phyloP scores from a whole-genome alignment of 305 asterid species.

The Fraxinus xanthoxyloides region DNA sequence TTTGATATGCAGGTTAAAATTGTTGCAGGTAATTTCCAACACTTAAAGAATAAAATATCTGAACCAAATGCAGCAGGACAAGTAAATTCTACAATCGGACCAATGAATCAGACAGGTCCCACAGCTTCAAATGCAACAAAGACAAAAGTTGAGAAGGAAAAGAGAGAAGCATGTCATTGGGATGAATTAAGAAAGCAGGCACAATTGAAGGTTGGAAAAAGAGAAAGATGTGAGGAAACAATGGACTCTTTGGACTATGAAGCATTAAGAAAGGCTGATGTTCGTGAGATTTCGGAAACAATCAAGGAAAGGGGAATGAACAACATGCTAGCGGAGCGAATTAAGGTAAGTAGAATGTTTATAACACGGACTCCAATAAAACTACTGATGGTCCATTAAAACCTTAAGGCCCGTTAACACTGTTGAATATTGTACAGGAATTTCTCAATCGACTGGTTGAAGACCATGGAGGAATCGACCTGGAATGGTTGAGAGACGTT shows the following conservation, averaged over 20 bases:
- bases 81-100: constrained; percentile 25
- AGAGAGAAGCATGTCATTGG: neutral
- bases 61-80: constrained; percentile 38
- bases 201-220: constrained; percentile 21
- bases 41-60: constrained; percentile 16
- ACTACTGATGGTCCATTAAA: neutral
- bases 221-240: constrained; percentile 52
- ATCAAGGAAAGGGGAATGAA: constrained; percentile 96
- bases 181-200: neutral
- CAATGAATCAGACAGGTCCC: constrained; percentile 19
- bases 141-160: neutral
- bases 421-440: constrained; percentile 54
- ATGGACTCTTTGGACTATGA: constrained; percentile 85
- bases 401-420: constrained; percentile 9
- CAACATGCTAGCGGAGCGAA: constrained; percentile 89
- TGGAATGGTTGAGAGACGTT: constrained; percentile 88
- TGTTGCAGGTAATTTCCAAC: constrained; percentile 28
- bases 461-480: constrained; percentile 80
- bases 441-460: constrained; percentile 70
- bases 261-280: constrained; percentile 67
- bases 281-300: constrained; percentile 60
- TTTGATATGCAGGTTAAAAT: constrained; percentile 9
- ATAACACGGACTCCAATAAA: neutral
- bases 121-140: neutral
- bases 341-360: constrained; percentile 50